Conservation (phyloP, 2,329 filamentous ascomycete species). For the Aspergillus texensis region DNA sequence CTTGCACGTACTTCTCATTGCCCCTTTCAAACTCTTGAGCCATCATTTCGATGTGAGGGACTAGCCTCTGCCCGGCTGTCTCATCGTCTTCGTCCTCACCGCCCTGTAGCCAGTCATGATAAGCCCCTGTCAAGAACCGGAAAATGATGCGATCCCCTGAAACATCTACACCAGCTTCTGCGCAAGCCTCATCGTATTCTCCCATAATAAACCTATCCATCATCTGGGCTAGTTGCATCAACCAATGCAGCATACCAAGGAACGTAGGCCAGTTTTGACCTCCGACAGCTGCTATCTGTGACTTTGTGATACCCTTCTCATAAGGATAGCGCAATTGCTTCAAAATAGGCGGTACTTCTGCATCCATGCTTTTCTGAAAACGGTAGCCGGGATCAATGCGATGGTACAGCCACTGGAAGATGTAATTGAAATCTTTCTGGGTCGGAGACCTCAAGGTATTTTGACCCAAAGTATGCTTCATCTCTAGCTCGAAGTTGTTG, state of each 20-base stretch:
- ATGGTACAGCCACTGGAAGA: slow-evolving; percentile 98
- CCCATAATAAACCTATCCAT: slow-evolving; percentile 79
- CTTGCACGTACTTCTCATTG: slow-evolving; percentile 81
- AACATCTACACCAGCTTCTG: slow-evolving; percentile 85
- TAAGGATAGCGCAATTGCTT: slow-evolving; percentile 95
- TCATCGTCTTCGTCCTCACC: slow-evolving; percentile 86
- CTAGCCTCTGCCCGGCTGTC: slow-evolving; percentile 75
- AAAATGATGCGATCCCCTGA: slow-evolving; percentile 91
- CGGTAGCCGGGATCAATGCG: slow-evolving; percentile 91
- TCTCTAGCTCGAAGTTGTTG: slow-evolving; percentile 96
- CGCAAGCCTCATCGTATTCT: slow-evolving; percentile 86
- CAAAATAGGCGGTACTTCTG: slow-evolving; percentile 88
- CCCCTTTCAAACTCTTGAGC: slow-evolving; percentile 80
- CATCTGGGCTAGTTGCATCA: slow-evolving; percentile 97
- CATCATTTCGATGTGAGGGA: slow-evolving; percentile 86
- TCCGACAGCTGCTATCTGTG: slow-evolving; percentile 89
- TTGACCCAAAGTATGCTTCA: slow-evolving; percentile 88
- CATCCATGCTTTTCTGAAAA: slow-evolving; percentile 92
- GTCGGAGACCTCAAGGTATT: slow-evolving; percentile 93
- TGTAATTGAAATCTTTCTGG: slow-evolving; percentile 96
- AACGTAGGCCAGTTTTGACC: slow-evolving; percentile 98
- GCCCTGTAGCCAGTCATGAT: slow-evolving; percentile 90
- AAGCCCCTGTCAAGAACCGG: slow-evolving; percentile 84
- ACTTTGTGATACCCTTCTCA: slow-evolving; percentile 94
- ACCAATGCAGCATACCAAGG: slow-evolving; percentile 92